Evolutionary conservation across 176 grass and related monocot species (phyloP), one percentile per base, ranked within the genome.

Genomic region (Carex myosuroides): DNA sequence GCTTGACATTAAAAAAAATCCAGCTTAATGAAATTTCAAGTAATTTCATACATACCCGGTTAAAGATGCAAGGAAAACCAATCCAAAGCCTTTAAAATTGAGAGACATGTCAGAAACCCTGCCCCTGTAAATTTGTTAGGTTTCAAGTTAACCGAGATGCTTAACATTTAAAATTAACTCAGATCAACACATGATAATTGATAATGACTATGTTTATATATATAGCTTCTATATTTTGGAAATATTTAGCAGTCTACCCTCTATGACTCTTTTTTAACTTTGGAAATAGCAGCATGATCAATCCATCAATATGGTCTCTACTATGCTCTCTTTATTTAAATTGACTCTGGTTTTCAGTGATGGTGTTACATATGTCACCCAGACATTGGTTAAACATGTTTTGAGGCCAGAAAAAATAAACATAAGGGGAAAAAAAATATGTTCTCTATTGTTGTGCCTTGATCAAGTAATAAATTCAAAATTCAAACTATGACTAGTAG

Each of bases 21-120:
- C 37, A 39, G 37, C 37, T 39, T 6, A 61, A 79, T 50, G 41
- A n/a, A 17, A 26, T 35, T 54, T 32, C 52, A 21, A 26, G 55
- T 26, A 72, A 18, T 3, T 59, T 72, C 37, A 68, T 58, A 4
- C 70, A n/a, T 91, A 97, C 94, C 94, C 91, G 6, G 87, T 10
- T 48, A 97, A 81, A n/a, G 94, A 90, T 1, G 88, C 88, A 42
- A 90, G 33, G 76, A 97, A 91, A 14, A 97, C 87, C 86, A 97
- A 70, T 1, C 81, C 80, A 82, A 97, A 97, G 30, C 83, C 89
- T 59, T 70, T 84, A 46, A 72, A 17, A 83, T 86, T 90, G 13
- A 84, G 39, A 1, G 46, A n/a, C 29, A 70, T 70, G 59, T 87
- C 84, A 85, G 69, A 88, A 61, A 85, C 13, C 60, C 32, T 92